Evolutionary conservation across 331 rosid species (phyloP).

Genomic region (Quercus tomentella): DNA sequence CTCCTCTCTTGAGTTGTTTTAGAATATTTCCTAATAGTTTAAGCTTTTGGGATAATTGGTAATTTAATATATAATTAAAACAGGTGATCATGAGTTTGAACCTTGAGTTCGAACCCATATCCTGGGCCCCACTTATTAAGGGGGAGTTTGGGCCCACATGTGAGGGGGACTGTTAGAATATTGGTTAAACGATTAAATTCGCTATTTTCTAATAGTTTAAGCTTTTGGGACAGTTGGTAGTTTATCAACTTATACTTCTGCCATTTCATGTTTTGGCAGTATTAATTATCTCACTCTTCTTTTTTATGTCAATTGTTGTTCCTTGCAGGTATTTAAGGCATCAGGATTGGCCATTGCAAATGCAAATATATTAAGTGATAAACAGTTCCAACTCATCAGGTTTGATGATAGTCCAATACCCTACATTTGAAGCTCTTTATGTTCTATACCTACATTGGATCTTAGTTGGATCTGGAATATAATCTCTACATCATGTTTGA

Average conservation of each 20-base stretch:
- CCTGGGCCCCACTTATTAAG: too few relatives aligned
- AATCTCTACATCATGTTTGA: background rate
- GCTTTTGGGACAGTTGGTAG: too few relatives aligned
- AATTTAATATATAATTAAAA: too few relatives aligned
- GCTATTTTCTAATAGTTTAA: too few relatives aligned
- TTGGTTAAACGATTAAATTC: too few relatives aligned
- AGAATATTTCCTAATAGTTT: too few relatives aligned
- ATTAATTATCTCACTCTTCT: slow-evolving; percentile 3
- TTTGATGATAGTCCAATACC: slow-evolving; percentile 21
- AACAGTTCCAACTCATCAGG: slow-evolving; percentile 97
- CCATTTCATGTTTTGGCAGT: background rate
- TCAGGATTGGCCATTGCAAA: slow-evolving; percentile 74
- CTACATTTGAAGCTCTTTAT: slow-evolving; percentile 1
- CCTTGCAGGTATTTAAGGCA: slow-evolving; percentile 79
- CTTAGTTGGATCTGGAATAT: slow-evolving; percentile 4
- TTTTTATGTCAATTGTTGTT: slow-evolving; percentile 15
- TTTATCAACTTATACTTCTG: background rate
- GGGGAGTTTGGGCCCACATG: too few relatives aligned
- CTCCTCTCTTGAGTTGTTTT: background rate
- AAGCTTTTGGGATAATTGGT: too few relatives aligned
- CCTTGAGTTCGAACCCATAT: too few relatives aligned
- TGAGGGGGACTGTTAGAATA: too few relatives aligned
- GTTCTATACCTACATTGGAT: background rate
- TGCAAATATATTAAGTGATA: slow-evolving; percentile 57
- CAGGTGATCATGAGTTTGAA: too few relatives aligned